These are phyloP conservation scores for Crithidia acanthocephali DNA, from an alignment of 208 protist genomes.

Conservation along the genomic window DNA sequence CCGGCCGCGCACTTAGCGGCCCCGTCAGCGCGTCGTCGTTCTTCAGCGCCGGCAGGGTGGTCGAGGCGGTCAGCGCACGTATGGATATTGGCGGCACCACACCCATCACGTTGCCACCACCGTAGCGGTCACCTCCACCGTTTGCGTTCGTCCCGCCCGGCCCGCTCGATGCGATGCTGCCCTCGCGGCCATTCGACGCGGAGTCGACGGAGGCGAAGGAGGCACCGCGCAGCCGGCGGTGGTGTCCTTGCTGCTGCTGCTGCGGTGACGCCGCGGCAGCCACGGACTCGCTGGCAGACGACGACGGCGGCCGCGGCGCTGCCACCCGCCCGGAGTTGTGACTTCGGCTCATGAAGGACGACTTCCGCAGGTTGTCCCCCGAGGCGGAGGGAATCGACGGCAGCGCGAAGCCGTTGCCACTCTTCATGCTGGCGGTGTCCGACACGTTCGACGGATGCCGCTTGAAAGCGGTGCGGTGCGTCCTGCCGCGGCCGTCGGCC, in stretches of 20 bases:
- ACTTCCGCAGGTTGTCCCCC: background rate
- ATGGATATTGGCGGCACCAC: background rate
- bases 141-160: background rate
- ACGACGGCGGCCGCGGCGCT: background rate
- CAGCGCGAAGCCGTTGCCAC: slow-evolving; percentile 8
- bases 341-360: slow-evolving; percentile 9
- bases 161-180: slow-evolving; percentile 9
- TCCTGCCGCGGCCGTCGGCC: background rate
- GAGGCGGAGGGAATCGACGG: slow-evolving; percentile 9
- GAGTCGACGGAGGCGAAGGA: slow-evolving; percentile 15
- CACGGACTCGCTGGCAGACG: slow-evolving; percentile 10
- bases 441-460: background rate
- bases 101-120: no score
- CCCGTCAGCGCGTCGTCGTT: background rate
- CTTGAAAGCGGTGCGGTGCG: background rate
- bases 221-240: slow-evolving; percentile 3
- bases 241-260: background rate
- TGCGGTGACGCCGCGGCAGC: background rate
- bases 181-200: background rate
- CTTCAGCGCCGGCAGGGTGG: background rate
- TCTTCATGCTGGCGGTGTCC: slow-evolving; percentile 4
- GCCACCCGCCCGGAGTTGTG: slow-evolving; percentile 1
- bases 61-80: background rate
- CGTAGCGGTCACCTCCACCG: background rate
- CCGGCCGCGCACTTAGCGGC: slow-evolving; percentile 1